Conservation (phyloP, 108 stramenopile genomes). For the Cyclostephanos tholiformis region DNA sequence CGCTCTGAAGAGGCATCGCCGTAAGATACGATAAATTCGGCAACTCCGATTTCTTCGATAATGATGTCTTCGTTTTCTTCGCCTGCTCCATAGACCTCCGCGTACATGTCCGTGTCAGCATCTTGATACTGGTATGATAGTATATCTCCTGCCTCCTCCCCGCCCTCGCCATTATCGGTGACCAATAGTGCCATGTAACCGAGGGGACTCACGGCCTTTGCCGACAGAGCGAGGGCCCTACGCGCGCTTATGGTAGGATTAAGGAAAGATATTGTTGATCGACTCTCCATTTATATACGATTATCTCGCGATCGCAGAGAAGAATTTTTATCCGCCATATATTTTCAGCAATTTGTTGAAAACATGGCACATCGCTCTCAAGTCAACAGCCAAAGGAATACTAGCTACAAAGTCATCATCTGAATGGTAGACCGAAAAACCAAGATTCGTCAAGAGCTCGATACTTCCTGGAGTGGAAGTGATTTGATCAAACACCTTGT, state of each 20-base stretch:
- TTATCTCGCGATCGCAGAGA: too few relatives aligned
- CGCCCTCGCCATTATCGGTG: slow-evolving; percentile 27
- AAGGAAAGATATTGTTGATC: slow-evolving; percentile 10
- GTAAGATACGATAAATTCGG: slow-evolving; percentile 51
- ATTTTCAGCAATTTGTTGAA: slow-evolving; percentile 23
- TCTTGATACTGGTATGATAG: slow-evolving; percentile 63
- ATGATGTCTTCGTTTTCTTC: slow-evolving; percentile 36
- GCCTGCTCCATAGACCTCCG: slow-evolving; percentile 42
- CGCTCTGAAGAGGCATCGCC: slow-evolving; percentile 53
- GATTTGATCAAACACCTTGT: slow-evolving; percentile 77
- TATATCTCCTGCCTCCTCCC: slow-evolving; percentile 61
- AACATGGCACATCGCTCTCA: slow-evolving; percentile 17
- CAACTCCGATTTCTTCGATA: slow-evolving; percentile 15
- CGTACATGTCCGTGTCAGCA: slow-evolving; percentile 25
- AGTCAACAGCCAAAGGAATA: slow-evolving; percentile 40
- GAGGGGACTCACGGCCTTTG: slow-evolving; percentile 41
- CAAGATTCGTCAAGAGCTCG: slow-evolving; percentile 53
- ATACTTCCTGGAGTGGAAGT: slow-evolving; percentile 58
- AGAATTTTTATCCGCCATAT: background rate
- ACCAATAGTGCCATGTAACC: slow-evolving; percentile 44
- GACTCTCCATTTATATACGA: background rate
- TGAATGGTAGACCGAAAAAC: slow-evolving; percentile 60
- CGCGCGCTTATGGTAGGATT: slow-evolving; percentile 63
- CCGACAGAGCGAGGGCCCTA: slow-evolving; percentile 42
- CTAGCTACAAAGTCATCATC: slow-evolving; percentile 65